These are phyloP conservation scores for Penicillium palitans DNA, from an alignment of 2,329 filamentous ascomycete genomes.

Conservation along the genomic window DNA sequence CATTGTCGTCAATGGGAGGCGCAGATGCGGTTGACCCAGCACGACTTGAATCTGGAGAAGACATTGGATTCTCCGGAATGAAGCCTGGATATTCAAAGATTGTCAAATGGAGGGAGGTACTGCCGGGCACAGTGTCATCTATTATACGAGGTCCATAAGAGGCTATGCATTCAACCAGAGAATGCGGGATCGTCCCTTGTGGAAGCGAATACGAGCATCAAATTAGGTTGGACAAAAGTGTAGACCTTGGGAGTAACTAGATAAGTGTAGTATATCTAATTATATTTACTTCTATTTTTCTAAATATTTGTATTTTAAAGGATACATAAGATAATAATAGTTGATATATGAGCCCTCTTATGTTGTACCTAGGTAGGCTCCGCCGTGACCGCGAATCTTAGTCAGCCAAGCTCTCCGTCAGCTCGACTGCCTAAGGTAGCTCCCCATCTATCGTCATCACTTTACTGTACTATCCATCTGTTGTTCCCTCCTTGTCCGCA, in stretches of 20 bases:
- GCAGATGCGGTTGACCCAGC: constrained; percentile 15
- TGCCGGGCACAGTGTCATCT: not conserved
- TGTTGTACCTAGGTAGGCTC: not conserved
- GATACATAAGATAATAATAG: not conserved
- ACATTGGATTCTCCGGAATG: not conserved
- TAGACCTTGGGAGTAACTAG: not conserved
- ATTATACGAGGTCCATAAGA: not conserved
- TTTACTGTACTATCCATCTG: constrained; percentile 15
- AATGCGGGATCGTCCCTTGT: not conserved
- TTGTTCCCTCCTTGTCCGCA: constrained; percentile 6
- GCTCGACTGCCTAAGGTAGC: constrained; percentile 37
- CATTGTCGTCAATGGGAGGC: constrained; percentile 5
- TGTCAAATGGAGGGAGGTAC: not conserved
- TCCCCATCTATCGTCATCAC: constrained; percentile 23
- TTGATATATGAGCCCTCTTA: not conserved
- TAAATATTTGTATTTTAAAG: not conserved
- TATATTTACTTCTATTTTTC: not conserved
- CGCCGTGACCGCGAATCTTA: constrained; percentile 11
- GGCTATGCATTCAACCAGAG: not conserved
- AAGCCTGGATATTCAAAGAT: not conserved
- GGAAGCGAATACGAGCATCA: constrained; percentile 2
- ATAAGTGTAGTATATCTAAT: not conserved
- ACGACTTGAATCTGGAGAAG: constrained; percentile 4
- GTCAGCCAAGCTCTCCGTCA: constrained; percentile 37
- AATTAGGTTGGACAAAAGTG: not conserved